Evolutionary conservation across 768 basidiomycete genomes (phyloP), one percentile per base, ranked within the genome.

Genomic region (Tephrocybe sp.): DNA sequence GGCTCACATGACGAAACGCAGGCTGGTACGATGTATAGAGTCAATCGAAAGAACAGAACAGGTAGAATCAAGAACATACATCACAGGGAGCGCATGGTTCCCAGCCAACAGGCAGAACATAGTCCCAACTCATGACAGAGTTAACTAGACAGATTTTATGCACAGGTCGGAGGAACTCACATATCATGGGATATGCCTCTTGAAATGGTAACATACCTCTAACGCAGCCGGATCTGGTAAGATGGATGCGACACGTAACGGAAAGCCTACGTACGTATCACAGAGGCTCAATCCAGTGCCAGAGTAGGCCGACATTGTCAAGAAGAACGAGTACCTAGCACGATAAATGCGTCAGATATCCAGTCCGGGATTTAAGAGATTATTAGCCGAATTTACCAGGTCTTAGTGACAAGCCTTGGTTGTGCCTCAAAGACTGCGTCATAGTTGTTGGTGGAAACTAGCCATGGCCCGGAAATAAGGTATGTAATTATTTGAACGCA

Each of bases 21-120:
- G 67, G 57, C 84, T 85, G 44, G 10, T 33, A 3, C 12, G 5
- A 25, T n/a, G 6, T 23, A 11, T 25, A 4, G 25, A 25, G 41
- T 28, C 15, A 15, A n/a, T 25, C 14, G 37, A 4, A 14, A 26
- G 24, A 25, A 24, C 14, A 44, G 11, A 10, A 45, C 15, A 21
- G 17, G 42, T 61, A 14, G 7, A 39, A 18, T 36, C 15, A n/a
- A 39, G 6, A 6, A 66, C 84, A 62, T 48, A 86, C 84, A 86
- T 80, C 21, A 85, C 75, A 4, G 84, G 83, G 81, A 84, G 50
- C 0, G 85, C 87, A 55, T 86, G 88, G 60, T 91, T 91, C 15
- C 89, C 89, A 20, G 85, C 88, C 25, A 90, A 68, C 51, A 91
- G 88, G 12, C 78, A 70, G 32, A 86, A 73, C 9, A 83, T 75